Evolutionary conservation across 768 basidiomycete species (phyloP).

Genomic region (Cystofilobasidium bisporidii): DNA sequence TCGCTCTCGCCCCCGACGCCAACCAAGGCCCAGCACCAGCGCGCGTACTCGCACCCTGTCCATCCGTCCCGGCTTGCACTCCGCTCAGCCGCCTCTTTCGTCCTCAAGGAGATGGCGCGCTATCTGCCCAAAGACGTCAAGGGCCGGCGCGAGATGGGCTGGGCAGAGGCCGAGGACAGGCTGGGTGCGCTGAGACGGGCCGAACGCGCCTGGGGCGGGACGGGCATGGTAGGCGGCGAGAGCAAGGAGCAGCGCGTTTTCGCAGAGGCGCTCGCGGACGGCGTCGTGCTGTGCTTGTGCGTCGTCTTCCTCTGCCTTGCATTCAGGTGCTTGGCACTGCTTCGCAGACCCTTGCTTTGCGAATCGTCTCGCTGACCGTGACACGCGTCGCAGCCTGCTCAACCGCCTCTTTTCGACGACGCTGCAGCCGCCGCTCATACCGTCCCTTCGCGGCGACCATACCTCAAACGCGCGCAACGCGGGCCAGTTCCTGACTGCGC

Average conservation of each 20-base stretch:
- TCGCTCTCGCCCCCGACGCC: neutral
- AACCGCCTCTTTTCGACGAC: conserved; percentile 21
- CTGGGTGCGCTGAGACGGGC: conserved; percentile 3
- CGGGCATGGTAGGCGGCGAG: conserved; percentile 4
- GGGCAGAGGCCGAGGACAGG: conserved; percentile 19
- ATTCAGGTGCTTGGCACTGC: neutral
- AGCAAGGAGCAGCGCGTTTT: conserved; percentile 15
- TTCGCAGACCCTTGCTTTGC: too few species aligned
- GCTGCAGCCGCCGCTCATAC: conserved; percentile 17
- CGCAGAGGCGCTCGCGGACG: conserved; percentile 13
- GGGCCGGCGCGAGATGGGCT: neutral
- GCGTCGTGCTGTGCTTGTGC: conserved; percentile 23
- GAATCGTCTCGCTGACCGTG: too few species aligned
- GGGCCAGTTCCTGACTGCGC: conserved; percentile 10
- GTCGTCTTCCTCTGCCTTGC: neutral
- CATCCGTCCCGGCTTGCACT: conserved; percentile 7
- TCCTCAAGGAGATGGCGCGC: conserved; percentile 18
- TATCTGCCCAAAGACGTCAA: conserved; percentile 5
- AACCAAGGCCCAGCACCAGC: neutral
- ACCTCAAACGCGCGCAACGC: neutral
- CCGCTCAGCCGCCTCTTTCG: conserved; percentile 9
- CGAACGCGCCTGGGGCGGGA: conserved; percentile 10
- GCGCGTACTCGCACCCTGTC: conserved; percentile 19
- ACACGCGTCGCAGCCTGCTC: neutral
- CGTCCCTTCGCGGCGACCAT: neutral